Conservation (phyloP, 176 grass and related monocot genomes). For the Neostapfia colusana region DNA sequence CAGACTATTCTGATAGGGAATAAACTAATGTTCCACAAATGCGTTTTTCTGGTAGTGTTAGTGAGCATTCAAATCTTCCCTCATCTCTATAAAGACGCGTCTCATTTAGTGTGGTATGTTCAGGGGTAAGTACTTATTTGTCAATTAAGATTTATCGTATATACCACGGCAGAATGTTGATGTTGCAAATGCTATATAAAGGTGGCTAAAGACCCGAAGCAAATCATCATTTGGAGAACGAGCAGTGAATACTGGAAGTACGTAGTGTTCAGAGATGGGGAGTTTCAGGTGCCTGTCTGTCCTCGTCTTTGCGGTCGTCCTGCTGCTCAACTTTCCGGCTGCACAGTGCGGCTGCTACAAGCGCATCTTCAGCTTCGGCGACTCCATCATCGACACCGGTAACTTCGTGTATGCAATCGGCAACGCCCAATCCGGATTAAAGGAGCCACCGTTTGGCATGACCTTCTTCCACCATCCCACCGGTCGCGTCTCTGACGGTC, state of each 20-base stretch:
- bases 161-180: no score
- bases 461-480: constrained; percentile 54
- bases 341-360: no score
- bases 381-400: no score
- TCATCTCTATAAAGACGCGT: no score
- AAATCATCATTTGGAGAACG: neutral
- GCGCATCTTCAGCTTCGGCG: no score
- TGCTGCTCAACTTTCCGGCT: no score
- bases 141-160: neutral
- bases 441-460: constrained; percentile 25
- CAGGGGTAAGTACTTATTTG: neutral
- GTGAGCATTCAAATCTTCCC: neutral
- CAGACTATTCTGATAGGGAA: neutral
- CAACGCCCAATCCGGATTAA: no score
- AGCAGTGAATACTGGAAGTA: neutral
- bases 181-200: neutral
- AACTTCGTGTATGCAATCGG: no score
- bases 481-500: constrained; percentile 49
- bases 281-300: neutral
- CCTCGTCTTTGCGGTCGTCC: no score
- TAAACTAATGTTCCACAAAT: neutral
- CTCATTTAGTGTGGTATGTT: no score
- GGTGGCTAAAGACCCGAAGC: neutral
- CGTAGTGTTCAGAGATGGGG: neutral
- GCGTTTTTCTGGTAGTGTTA: no score